phyloP scores from a whole-genome alignment of 257 asterid genomes.

The Fraxinus quadrangulata region DNA sequence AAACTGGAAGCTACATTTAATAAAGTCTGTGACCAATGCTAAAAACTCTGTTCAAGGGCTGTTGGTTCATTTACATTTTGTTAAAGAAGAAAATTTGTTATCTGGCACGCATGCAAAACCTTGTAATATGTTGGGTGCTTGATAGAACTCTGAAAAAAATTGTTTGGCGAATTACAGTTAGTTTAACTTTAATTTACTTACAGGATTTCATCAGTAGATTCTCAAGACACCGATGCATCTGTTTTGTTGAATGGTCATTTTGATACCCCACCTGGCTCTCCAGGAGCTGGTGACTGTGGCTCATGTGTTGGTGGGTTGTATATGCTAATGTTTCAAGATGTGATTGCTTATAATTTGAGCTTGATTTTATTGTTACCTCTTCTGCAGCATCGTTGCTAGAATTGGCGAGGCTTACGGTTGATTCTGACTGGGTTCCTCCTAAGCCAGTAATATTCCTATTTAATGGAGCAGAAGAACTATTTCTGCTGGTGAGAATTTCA shows the following conservation, averaged over 20 bases:
- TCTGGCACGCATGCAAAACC: background rate
- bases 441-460: slow-evolving; percentile 87
- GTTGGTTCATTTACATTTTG: background rate
- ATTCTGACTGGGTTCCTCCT: slow-evolving; percentile 94
- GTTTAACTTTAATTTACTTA: slow-evolving; percentile 27
- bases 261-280: slow-evolving; percentile 89
- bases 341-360: slow-evolving; percentile 10
- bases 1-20: background rate
- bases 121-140: slow-evolving; percentile 16
- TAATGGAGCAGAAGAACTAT: slow-evolving; percentile 98
- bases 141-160: background rate
- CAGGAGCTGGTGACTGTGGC: slow-evolving; percentile 99
- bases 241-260: slow-evolving; percentile 88
- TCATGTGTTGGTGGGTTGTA: slow-evolving; percentile 88
- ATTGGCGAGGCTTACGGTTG: slow-evolving; percentile 78
- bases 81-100: background rate
- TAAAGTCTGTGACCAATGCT: background rate
- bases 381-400: slow-evolving; percentile 89
- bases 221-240: slow-evolving; percentile 72
- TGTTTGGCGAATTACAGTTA: slow-evolving; percentile 22
- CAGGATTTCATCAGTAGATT: slow-evolving; percentile 82
- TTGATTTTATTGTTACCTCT: slow-evolving; percentile 34
- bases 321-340: slow-evolving; percentile 8
- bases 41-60: background rate
- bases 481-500: slow-evolving; percentile 80